Evolutionary conservation across 2,329 filamentous ascomycete species (phyloP), one percentile per base, ranked within the genome.

Genomic region (Zymoseptoria crescenta): DNA sequence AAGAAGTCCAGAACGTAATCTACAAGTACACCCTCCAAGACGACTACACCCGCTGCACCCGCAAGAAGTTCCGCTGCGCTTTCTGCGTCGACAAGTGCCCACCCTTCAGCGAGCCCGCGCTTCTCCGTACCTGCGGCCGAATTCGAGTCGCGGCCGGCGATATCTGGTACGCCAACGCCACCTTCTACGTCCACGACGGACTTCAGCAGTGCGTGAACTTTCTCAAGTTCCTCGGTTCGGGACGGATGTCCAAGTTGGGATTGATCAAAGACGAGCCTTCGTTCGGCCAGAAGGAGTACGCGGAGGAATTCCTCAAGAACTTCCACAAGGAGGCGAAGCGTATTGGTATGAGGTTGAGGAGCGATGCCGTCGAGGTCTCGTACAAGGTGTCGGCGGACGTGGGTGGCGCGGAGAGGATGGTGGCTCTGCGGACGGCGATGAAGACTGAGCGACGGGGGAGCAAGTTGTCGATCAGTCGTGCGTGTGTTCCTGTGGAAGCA

Each of bases 121-220:
- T 45, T 13, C 35, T 45, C 3, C 35, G 35, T 16, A 45, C 35
- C 35, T 45, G 35, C 35, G 13, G 35, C 13, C 35, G 16, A 4
- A 45, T 45, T 13, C 35, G 35, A 16, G 2, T 45, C 35, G n/a
- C 35, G 6, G 35, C 35, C 35, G 35, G 35, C 35, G 35, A 45
- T 13, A 45, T 45, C 35, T 45, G 35, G 35, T 45, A 45, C 35
- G 35, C 13, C 35, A 45, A 45, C 35, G 35, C 35, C 35, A 45
- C 35, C 35, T 45, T 45, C 35, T 45, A 45, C 35, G 35, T 45
- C 35, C 13, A 60, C 59, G 48, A 66, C 54, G 49, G 61, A 56
- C 10, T 63, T 56, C 52, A 66, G 61, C 7, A 66, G 48, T 29
- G 21, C 19, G 20, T 59, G 19, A 13, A 66, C 54, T 27, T 65